A percentile compares a stretch with the other conserved stretches of the same genome.
Evolutionary conservation across 305 asterid species (phyloP).

Genomic region (Fraxinus albicans): DNA sequence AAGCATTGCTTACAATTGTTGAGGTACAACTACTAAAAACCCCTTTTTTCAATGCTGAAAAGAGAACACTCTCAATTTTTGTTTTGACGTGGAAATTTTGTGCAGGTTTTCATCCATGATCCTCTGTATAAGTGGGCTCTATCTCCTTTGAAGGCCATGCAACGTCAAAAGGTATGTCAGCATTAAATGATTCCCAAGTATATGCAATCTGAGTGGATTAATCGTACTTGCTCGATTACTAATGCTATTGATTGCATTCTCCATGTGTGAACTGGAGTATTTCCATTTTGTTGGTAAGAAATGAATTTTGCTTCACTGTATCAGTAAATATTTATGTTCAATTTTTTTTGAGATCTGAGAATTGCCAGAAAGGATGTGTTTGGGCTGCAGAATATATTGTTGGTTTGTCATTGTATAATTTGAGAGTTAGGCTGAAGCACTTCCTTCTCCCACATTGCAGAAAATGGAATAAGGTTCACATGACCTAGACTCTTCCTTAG

Average conservation of each 20-base stretch:
- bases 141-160: constrained; percentile 96
- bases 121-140: constrained; percentile 98
- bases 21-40: constrained; percentile 52
- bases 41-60: constrained; percentile 5
- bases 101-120: constrained; percentile 97
- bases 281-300: background rate
- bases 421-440: background rate
- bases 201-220: constrained; percentile 3
- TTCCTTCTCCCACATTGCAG: background rate
- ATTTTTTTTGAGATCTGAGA: background rate
- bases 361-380: background rate
- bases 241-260: background rate
- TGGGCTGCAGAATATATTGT: background rate
- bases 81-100: constrained; percentile 17
- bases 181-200: background rate
- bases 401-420: background rate
- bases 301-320: background rate
- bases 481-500: background rate
- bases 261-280: background rate
- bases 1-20: constrained; percentile 89
- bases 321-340: background rate
- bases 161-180: constrained; percentile 82
- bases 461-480: background rate
- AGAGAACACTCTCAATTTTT: constrained; percentile 16
- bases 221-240: background rate